phyloP scores from a whole-genome alignment of 1,284 basidiomycete genomes.

The Puccinia triticina region DNA sequence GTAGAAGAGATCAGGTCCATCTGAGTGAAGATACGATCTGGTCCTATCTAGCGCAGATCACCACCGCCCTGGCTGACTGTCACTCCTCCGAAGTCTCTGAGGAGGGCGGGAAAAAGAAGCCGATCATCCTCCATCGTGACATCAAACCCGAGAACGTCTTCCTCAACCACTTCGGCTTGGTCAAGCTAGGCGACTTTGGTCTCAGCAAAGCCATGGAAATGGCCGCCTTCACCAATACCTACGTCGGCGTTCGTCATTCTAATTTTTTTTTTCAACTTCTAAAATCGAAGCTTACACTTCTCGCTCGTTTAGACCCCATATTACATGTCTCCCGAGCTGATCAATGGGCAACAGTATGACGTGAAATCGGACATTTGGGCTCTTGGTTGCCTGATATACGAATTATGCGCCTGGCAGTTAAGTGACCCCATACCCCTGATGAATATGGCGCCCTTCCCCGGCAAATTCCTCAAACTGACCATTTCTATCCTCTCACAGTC shows the following conservation, averaged over 20 bases:
- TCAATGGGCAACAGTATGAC: conserved; percentile 94
- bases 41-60: conserved; percentile 90
- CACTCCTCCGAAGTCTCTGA: conserved; percentile 65
- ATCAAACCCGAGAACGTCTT: conserved; percentile 97
- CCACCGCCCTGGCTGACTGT: conserved; percentile 86
- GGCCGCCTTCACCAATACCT: conserved; percentile 87
- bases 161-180: conserved; percentile 73
- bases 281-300: background rate
- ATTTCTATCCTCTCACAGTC: conserved; percentile 60
- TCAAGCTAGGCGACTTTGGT: conserved; percentile 96
- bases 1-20: conserved; percentile 50
- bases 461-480: background rate
- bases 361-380: conserved; percentile 98
- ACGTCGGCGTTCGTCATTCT: conserved; percentile 76
- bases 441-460: background rate
- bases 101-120: conserved; percentile 53
- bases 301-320: conserved; percentile 77
- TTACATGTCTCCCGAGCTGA: conserved; percentile 97
- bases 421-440: background rate
- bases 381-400: conserved; percentile 91
- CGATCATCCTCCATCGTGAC: conserved; percentile 80
- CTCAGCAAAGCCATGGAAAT: conserved; percentile 86
- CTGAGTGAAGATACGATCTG: conserved; percentile 89
- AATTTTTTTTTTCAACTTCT: background rate
- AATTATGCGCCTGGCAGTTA: conserved; percentile 82